A percentile compares a stretch with the other conserved stretches of the same genome.
phyloP scores from a whole-genome alignment of 805 yeast species.

The Candida anglica region DNA sequence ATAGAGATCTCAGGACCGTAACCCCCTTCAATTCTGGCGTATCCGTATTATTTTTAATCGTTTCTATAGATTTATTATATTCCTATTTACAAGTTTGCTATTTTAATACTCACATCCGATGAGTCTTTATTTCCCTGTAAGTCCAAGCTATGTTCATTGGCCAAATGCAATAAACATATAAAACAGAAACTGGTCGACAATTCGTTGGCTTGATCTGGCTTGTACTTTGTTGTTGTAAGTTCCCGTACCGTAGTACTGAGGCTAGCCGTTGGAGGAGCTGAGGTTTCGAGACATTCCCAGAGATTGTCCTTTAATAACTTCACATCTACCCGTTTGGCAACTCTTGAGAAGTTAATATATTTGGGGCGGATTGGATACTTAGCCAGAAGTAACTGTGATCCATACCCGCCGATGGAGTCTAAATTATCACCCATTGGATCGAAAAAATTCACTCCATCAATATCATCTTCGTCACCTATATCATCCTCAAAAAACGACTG shows the following conservation, averaged over 20 bases:
- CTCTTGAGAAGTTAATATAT: slow-evolving; percentile 56
- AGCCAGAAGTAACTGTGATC: slow-evolving; percentile 2
- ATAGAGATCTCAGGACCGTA: too few relatives aligned
- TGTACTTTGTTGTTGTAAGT: slow-evolving; percentile 41
- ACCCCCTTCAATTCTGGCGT: too few relatives aligned
- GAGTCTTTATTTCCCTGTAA: slow-evolving; percentile 46
- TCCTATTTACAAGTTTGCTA: background rate
- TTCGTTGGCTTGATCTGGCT: slow-evolving; percentile 54
- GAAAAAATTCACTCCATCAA: background rate
- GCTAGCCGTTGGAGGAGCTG: slow-evolving; percentile 34
- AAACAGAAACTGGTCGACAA: slow-evolving; percentile 83
- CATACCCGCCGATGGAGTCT: slow-evolving; percentile 2
- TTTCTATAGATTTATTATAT: background rate
- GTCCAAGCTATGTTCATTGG: slow-evolving; percentile 75
- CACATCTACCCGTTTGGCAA: slow-evolving; percentile 79
- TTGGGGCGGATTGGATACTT: too few relatives aligned
- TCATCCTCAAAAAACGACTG: slow-evolving; percentile 11
- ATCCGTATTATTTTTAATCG: too few relatives aligned
- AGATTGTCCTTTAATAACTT: slow-evolving; percentile 66
- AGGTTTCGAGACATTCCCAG: slow-evolving; percentile 54
- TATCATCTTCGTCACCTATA: slow-evolving; percentile 1
- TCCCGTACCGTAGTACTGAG: slow-evolving; percentile 19
- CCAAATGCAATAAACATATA: slow-evolving; percentile 77
- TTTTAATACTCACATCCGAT: slow-evolving; percentile 29
- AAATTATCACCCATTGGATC: slow-evolving; percentile 5